Percentiles rank a stretch among this genome's conserved stretches.
Evolutionary conservation across 345 rosid genomes (phyloP).

Genomic region (Eutrema yunnanense): DNA sequence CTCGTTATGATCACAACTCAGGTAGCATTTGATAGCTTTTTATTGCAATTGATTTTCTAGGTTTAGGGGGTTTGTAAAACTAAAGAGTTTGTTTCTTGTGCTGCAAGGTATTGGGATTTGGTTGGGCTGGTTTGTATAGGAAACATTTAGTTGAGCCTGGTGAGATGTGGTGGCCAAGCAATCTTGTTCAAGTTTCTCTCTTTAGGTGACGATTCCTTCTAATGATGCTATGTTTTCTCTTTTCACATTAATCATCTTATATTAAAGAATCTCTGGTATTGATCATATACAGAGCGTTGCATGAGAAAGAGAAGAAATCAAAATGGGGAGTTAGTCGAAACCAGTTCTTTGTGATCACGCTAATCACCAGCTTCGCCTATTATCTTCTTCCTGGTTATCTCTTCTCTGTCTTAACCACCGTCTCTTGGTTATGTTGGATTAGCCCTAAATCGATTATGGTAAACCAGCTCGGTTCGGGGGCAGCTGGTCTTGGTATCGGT

Average conservation of each 20-base stretch:
- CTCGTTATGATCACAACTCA: conserved; percentile 76
- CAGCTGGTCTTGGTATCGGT: conserved; percentile 59
- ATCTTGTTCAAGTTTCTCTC: conserved; percentile 66
- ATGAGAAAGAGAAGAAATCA: conserved; percentile 49
- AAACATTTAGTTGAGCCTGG: conserved; percentile 69
- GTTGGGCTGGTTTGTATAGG: conserved; percentile 82
- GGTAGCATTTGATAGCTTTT: conserved; percentile 29
- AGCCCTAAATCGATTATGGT: conserved; percentile 56
- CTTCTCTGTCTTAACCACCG: conserved; percentile 38
- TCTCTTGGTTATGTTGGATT: conserved; percentile 85
- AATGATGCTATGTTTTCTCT: neutral
- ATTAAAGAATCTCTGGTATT: neutral
- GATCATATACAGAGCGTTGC: conserved; percentile 49
- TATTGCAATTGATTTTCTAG: neutral
- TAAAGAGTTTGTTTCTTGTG: conserved; percentile 37
- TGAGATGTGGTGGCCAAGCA: conserved; percentile 84
- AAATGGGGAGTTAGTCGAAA: conserved; percentile 42
- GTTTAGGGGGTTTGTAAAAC: neutral
- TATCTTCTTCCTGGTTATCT: conserved; percentile 62
- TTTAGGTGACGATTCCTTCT: conserved; percentile 47
- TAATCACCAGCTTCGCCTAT: conserved; percentile 60
- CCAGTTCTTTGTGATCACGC: conserved; percentile 56
- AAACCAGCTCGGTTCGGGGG: conserved; percentile 80
- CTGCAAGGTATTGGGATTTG: conserved; percentile 65
- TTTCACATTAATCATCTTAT: neutral